Base-by-base conservation (phyloP, 306 rosid genomes). In the Rosa multiflora region DNA sequence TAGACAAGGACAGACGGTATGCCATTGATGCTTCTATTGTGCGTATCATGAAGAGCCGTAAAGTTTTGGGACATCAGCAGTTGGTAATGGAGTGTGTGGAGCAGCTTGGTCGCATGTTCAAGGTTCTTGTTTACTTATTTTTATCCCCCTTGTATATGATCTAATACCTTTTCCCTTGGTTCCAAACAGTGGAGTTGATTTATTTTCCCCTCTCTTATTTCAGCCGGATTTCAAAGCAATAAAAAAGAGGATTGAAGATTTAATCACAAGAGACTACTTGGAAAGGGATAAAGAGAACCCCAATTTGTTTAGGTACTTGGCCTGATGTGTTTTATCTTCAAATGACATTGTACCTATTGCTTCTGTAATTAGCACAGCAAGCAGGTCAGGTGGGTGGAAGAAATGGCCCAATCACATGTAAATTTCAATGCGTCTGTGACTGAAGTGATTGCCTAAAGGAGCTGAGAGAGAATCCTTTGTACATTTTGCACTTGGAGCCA, bases 221-320 rank as follows among this genome's bases (percentile, higher is more conserved):
- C 89, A 94, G 98, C 98, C 98, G 1, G 93, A 94, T 76, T 91
- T 92, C 86, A 94, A 92, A 85, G 93, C 97, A 58, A 94, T 94
- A 52, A 94, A 94, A 77, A 94, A 94, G 89, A 83, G 98, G 80
- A 94, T 94, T 8, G 98, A 94, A 85, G 98, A 94, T 82, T 90
- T 94, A 83, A 94, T 94, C 88, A 89, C 98, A 55, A 93, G 97
- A 48, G 98, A 94, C 86, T 94, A 94, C 86, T 81, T 94, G 74
- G 98, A 94, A 84, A 88, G 98, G 88, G 98, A 94, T 87, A 94
- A 89, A 83, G 98, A 94, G 15, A 92, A 92, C 83, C 85, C 92
- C 1, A 94, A 90, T 82, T 53, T 87, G 88, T 94, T 89, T 80
- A 90, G 86, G 91, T 94, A 94, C 91, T 74, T 94, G 88, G 98